A percentile compares a stretch with the other conserved stretches of the same genome.
phyloP scores from a whole-genome alignment of 1,284 basidiomycete genomes.

The Moniliophthora roreri region DNA sequence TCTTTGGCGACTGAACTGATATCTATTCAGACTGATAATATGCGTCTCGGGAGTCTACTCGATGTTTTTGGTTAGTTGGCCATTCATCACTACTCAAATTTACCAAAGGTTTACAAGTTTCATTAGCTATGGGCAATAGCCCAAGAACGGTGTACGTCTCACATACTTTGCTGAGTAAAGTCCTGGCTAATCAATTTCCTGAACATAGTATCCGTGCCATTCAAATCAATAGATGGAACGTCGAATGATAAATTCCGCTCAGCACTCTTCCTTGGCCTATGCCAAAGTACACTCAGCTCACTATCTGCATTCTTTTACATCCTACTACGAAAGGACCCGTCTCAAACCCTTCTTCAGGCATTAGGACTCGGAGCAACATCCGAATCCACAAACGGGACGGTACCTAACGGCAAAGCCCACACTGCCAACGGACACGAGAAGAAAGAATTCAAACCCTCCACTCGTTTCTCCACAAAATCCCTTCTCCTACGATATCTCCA shows the following conservation, averaged over 20 bases:
- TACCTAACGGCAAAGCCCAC: slow-evolving; percentile 24
- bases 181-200: slow-evolving; percentile 9
- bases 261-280: slow-evolving; percentile 84
- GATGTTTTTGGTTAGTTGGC: slow-evolving; percentile 67
- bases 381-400: slow-evolving; percentile 22
- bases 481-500: slow-evolving; percentile 78
- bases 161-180: neutral
- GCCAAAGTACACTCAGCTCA: slow-evolving; percentile 82
- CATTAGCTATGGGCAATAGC: slow-evolving; percentile 84
- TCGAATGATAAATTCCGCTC: slow-evolving; percentile 83
- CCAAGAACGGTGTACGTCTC: slow-evolving; percentile 81
- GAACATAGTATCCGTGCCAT: slow-evolving; percentile 79
- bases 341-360: slow-evolving; percentile 49
- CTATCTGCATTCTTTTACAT: slow-evolving; percentile 83
- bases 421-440: slow-evolving; percentile 28
- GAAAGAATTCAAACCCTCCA: slow-evolving; percentile 33
- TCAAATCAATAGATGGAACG: slow-evolving; percentile 63
- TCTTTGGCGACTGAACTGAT: neutral
- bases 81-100: slow-evolving; percentile 5
- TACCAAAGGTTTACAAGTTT: slow-evolving; percentile 12
- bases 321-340: slow-evolving; percentile 57
- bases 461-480: slow-evolving; percentile 43
- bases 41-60: slow-evolving; percentile 75
- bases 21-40: slow-evolving; percentile 48
- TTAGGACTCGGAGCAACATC: slow-evolving; percentile 44